A percentile compares a stretch with the other conserved stretches of the same genome.
Conservation (phyloP, 2,329 filamentous ascomycete species). For the Talaromyces marneffei region DNA sequence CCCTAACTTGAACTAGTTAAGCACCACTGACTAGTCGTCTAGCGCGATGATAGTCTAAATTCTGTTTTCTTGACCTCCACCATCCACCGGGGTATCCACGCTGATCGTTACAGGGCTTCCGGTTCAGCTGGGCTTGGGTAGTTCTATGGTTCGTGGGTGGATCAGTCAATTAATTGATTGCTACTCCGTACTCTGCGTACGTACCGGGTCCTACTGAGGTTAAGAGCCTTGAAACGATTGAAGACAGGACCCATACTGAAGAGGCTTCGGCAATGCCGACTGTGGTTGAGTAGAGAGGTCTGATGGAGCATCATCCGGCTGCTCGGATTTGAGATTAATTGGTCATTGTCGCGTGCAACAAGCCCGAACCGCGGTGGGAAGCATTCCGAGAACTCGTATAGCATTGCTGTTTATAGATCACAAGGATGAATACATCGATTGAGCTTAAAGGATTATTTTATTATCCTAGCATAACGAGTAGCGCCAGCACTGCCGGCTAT, state of each 20-base stretch:
- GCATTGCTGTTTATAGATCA: not conserved
- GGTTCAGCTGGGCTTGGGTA: not conserved
- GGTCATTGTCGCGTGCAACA: not conserved
- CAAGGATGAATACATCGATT: not conserved
- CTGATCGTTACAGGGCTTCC: not conserved
- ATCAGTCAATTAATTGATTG: not conserved
- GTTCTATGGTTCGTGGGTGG: not conserved
- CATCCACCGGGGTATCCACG: no score
- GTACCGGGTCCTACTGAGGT: not conserved
- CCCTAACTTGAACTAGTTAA: not conserved
- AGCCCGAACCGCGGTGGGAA: not conserved
- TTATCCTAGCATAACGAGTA: not conserved
- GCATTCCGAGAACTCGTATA: not conserved
- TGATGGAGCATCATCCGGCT: not conserved
- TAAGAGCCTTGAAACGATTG: not conserved
- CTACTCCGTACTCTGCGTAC: not conserved
- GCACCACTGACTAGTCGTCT: not conserved
- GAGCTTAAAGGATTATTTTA: not conserved
- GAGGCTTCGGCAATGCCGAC: not conserved
- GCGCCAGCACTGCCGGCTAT: not conserved
- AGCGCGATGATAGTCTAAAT: not conserved
- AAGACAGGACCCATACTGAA: not conserved
- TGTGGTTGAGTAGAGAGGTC: not conserved
- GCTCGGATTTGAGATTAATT: constrained; percentile 1
- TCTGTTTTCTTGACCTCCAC: not conserved